Conservation (phyloP, 1,284 basidiomycete species). For the Binderoboletus segoi region DNA sequence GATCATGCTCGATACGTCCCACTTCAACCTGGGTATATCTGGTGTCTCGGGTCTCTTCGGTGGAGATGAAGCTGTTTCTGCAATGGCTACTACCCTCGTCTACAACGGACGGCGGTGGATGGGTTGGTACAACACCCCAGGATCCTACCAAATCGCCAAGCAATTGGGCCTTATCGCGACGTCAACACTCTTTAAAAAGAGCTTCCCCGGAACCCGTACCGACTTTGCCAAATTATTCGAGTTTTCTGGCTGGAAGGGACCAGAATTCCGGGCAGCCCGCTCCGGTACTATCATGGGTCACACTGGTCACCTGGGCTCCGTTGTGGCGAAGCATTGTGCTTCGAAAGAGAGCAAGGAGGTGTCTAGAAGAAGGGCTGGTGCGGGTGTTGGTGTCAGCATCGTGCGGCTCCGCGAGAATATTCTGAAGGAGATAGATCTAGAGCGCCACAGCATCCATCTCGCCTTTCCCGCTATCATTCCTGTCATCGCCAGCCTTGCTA, state of each 20-base stretch:
- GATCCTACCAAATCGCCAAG: conserved; percentile 31
- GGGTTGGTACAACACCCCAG: conserved; percentile 38
- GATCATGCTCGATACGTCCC: conserved; percentile 16
- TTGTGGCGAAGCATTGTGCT: conserved; percentile 18
- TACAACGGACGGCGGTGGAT: conserved; percentile 28
- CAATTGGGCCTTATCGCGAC: conserved; percentile 27
- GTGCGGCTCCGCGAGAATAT: conserved; percentile 13
- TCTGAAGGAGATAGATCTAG: conserved; percentile 1
- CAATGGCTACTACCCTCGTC: conserved; percentile 35
- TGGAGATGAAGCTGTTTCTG: conserved; percentile 20
- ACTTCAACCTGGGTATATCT: conserved; percentile 23
- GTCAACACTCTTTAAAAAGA: conserved; percentile 25
- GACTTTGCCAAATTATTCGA: conserved; percentile 27
- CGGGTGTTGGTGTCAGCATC: conserved; percentile 22
- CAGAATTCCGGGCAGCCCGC: conserved; percentile 18
- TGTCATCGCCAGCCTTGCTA: conserved; percentile 21
- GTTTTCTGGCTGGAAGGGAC: conserved; percentile 25
- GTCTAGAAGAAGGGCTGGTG: too few species aligned
- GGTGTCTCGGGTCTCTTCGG: conserved; percentile 18
- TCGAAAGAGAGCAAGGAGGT: conserved; percentile 21
- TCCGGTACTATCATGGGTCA: conserved; percentile 18
- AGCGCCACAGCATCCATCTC: conserved; percentile 5
- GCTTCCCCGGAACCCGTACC: conserved; percentile 27
- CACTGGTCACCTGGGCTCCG: conserved; percentile 15
- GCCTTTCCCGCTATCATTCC: conserved; percentile 17